Base-by-base conservation (phyloP, 176 grass and related monocot species). In the Avena sativa region DNA sequence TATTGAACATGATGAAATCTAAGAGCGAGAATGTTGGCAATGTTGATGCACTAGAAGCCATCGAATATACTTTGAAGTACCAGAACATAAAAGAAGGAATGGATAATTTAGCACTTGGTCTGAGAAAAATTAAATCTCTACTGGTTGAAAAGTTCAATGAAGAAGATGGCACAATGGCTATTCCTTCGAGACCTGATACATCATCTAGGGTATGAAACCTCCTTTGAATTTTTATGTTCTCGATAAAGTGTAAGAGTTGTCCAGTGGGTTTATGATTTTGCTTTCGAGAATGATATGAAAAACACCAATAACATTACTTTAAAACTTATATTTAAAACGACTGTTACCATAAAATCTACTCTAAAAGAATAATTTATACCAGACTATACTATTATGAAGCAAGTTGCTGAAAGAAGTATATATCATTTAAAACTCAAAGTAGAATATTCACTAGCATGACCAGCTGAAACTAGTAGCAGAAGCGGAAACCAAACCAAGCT, bases 1-100 rank as follows among this genome's bases (percentile, higher is more conserved):
- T 97, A 76, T 85, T 97, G 62, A 90, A 87, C 17, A 60, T 83
- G 36, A 85, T 94, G 20, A 94, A 94, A 94, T 59, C 36, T 40
- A 92, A 90, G 86, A 51, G 68, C 50, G 85, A 82, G 46, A 79
- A 81, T 70, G 73, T 52, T 10, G 20, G 17, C 30, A 79, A 85
- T 79, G 17, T 86, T 72, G 88, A 86, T 69, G 71, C 72, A 87
- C 48, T 86, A 52, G 16, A 78, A 74, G 12, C 46, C 38, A 74
- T 79, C 23, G 88, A 94, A 20, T 85, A 76, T 82, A 94, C 74
- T 89, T 48, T 97, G 11, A 91, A 86, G 86, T 89, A 83, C 81
- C 80, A 97, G 52, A 87, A 78, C 83, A 66, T 92, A 64, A 87
- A 83, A 88, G 76, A 81, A 85, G 47, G 89, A 64, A 85, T 85